These are phyloP conservation scores for Apostasia ramifera DNA, from an alignment of 106 monocot genomes.

Conservation along the genomic window DNA sequence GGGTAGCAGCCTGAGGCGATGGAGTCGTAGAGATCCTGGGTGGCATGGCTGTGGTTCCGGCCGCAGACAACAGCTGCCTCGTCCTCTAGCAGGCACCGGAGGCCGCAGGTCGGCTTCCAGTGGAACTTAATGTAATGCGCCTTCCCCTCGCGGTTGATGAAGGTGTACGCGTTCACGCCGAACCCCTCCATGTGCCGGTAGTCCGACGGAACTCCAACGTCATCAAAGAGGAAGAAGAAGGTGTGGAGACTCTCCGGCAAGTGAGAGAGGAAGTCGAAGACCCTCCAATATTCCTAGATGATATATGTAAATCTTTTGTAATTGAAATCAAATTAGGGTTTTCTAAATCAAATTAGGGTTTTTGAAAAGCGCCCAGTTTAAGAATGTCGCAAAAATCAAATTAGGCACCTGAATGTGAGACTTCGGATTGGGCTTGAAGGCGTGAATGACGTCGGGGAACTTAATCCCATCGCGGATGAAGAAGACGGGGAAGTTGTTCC, in stretches of 20 bases:
- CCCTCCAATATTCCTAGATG: slow-evolving; percentile 88
- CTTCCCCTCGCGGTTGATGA: slow-evolving; percentile 61
- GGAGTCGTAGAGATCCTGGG: slow-evolving; percentile 84
- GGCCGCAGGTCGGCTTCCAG: slow-evolving; percentile 81
- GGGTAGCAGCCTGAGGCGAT: slow-evolving; percentile 76
- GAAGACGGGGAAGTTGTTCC: slow-evolving; percentile 90
- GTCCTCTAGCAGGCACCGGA: slow-evolving; percentile 53
- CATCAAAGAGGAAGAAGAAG: slow-evolving; percentile 94
- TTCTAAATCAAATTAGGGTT: no score
- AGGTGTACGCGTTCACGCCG: slow-evolving; percentile 87
- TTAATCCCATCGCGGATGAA: slow-evolving; percentile 86
- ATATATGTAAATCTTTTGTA: no score
- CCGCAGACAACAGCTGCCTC: slow-evolving; percentile 57
- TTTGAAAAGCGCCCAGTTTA: no score
- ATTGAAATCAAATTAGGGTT: no score
- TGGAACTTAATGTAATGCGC: slow-evolving; percentile 71
- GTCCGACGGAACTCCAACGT: slow-evolving; percentile 68
- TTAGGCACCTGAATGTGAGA: slow-evolving; percentile 43
- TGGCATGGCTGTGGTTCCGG: slow-evolving; percentile 79
- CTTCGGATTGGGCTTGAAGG: slow-evolving; percentile 81
- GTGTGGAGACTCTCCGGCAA: slow-evolving; percentile 83
- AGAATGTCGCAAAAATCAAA: no score
- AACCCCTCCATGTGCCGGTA: slow-evolving; percentile 94
- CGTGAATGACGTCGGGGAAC: slow-evolving; percentile 88
- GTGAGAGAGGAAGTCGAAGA: slow-evolving; percentile 79